These are phyloP conservation scores for Morella rubra DNA, from an alignment of 306 rosid species.

Conservation along the genomic window DNA sequence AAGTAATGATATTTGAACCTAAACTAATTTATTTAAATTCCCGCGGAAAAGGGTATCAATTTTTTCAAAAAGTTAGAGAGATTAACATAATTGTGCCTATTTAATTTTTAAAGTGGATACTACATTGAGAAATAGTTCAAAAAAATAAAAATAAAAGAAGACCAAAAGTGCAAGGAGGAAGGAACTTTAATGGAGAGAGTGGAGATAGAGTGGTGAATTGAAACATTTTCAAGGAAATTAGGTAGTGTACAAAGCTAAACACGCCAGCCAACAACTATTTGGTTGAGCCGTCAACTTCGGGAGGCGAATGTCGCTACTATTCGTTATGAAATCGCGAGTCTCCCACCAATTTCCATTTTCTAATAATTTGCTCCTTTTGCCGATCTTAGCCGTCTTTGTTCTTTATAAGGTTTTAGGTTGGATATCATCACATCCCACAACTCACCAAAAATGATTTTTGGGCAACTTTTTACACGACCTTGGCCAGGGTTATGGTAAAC, in stretches of 20 bases:
- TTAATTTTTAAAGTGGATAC: too few relatives aligned
- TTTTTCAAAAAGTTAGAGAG: too few relatives aligned
- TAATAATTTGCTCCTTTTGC: conserved; percentile 28
- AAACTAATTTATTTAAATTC: too few relatives aligned
- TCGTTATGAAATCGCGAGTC: conserved; percentile 39
- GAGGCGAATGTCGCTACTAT: conserved; percentile 35
- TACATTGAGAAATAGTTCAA: too few relatives aligned
- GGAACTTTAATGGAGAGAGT: neutral
- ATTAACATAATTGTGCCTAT: too few relatives aligned
- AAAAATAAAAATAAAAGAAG: too few relatives aligned
- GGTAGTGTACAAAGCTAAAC: conserved; percentile 33
- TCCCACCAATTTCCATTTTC: conserved; percentile 41
- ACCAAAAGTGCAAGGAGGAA: too few relatives aligned
- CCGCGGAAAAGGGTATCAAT: too few relatives aligned
- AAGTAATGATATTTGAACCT: too few relatives aligned
- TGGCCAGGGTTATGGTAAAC: conserved; percentile 35
- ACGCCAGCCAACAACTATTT: conserved; percentile 52
- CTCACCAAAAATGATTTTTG: conserved; percentile 11
- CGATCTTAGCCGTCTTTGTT: conserved; percentile 5
- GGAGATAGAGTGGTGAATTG: conserved; percentile 38
- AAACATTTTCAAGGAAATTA: neutral
- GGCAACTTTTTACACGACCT: conserved; percentile 35
- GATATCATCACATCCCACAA: conserved; percentile 33
- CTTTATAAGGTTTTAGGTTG: conserved; percentile 39
- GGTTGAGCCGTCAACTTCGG: conserved; percentile 66